These are phyloP conservation scores for Elongisporangium anandrum DNA, from an alignment of 352 stramenopile species.

Conservation along the genomic window DNA sequence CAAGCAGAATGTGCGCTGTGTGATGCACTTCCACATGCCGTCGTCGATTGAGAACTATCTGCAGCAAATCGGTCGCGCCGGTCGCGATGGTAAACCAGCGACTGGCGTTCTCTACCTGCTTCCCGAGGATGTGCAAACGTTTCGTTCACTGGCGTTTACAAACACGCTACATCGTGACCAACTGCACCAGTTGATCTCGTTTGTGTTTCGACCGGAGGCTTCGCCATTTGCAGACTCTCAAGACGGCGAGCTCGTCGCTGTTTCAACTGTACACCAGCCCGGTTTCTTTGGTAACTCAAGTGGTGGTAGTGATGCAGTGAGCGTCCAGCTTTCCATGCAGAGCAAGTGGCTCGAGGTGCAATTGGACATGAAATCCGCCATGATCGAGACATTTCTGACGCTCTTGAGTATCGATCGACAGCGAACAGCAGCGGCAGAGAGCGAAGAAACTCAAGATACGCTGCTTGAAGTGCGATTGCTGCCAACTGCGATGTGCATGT, in stretches of 20 bases:
- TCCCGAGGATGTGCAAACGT: conserved; percentile 57
- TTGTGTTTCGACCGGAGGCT: conserved; percentile 23
- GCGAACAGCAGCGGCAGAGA: background rate
- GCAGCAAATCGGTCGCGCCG: conserved; percentile 95
- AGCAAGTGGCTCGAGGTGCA: conserved; percentile 55
- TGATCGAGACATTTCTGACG: conserved; percentile 77
- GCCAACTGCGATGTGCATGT: conserved; percentile 49
- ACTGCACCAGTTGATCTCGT: conserved; percentile 32
- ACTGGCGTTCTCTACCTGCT: conserved; percentile 59
- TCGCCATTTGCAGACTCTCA: background rate
- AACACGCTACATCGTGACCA: conserved; percentile 60
- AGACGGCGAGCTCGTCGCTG: background rate
- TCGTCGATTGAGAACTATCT: conserved; percentile 98
- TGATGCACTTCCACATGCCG: conserved; percentile 97
- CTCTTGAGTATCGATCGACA: conserved; percentile 36
- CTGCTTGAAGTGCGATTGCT: conserved; percentile 24
- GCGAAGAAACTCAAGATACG: background rate
- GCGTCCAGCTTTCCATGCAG: conserved; percentile 33
- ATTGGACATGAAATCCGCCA: conserved; percentile 70
- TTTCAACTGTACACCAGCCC: background rate
- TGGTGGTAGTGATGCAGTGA: background rate
- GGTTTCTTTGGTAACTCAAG: background rate
- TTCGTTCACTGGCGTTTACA: conserved; percentile 68
- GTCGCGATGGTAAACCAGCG: conserved; percentile 89
- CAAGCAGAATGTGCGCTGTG: conserved; percentile 96